Evolutionary conservation across 2,329 filamentous ascomycete genomes (phyloP).

Genomic region (Colletotrichum spaethianum): DNA sequence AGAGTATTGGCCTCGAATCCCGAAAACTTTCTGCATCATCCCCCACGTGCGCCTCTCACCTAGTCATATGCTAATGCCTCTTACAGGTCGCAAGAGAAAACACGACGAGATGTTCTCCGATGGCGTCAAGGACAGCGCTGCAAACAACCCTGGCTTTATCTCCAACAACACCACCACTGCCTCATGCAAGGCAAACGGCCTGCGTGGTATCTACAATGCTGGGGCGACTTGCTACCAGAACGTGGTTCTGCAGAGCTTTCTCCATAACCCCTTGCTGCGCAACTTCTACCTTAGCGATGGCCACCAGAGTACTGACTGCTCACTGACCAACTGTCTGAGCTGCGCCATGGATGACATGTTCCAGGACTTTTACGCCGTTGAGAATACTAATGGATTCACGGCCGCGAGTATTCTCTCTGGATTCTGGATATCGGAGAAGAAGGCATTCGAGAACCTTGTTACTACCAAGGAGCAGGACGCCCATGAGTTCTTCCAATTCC

Average conservation of each 20-base stretch:
- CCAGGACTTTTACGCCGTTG: constrained; percentile 78
- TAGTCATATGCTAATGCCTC: neutral
- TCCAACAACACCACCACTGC: constrained; percentile 83
- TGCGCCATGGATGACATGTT: constrained; percentile 83
- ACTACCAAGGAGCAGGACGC: constrained; percentile 97
- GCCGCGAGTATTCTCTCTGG: constrained; percentile 90
- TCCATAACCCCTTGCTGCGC: constrained; percentile 92
- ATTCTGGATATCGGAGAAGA: constrained; percentile 89
- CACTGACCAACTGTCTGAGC: constrained; percentile 73
- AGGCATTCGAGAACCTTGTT: constrained; percentile 80
- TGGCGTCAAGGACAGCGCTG: constrained; percentile 67
- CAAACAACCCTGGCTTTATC: constrained; percentile 78
- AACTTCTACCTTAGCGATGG: constrained; percentile 95
- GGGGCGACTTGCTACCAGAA: constrained; percentile 99
- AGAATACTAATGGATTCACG: constrained; percentile 90
- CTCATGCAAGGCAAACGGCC: constrained; percentile 87
- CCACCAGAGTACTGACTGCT: constrained; percentile 84
- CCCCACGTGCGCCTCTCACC: neutral
- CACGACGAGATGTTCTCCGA: constrained; percentile 79
- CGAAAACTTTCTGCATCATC: neutral
- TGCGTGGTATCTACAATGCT: constrained; percentile 95
- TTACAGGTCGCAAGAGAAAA: constrained; percentile 78
- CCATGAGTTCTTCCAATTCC: constrained; percentile 96
- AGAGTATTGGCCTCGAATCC: constrained; percentile 21
- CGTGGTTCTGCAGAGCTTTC: constrained; percentile 91